These are phyloP conservation scores for Nothophoma quercina DNA, from an alignment of 2,329 filamentous ascomycete species.

Conservation along the genomic window DNA sequence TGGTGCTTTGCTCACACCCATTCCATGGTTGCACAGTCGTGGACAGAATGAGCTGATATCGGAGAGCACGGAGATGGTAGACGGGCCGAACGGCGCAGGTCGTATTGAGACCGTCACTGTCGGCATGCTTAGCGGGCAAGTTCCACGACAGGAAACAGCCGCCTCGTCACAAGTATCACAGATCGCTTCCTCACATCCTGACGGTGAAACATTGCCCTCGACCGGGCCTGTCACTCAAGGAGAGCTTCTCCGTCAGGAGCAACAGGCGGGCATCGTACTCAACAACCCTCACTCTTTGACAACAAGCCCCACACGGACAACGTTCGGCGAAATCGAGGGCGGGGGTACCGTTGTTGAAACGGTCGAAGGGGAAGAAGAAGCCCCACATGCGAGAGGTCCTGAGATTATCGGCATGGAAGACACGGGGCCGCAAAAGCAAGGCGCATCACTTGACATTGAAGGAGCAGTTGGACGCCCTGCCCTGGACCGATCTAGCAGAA, in stretches of 20 bases:
- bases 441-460: conserved; percentile 49
- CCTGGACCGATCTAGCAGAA: conserved; percentile 37
- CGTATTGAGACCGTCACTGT: conserved; percentile 83
- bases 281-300: conserved; percentile 49
- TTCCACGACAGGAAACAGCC: conserved; percentile 21
- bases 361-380: conserved; percentile 61
- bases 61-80: conserved; percentile 80
- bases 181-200: conserved; percentile 44
- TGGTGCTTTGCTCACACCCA: conserved; percentile 89
- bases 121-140: conserved; percentile 57
- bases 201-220: conserved; percentile 47
- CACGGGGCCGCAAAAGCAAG: conserved; percentile 78
- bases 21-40: conserved; percentile 76
- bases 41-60: conserved; percentile 69
- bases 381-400: conserved; percentile 83
- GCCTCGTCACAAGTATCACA: conserved; percentile 26
- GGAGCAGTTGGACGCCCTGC: conserved; percentile 48
- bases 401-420: conserved; percentile 86
- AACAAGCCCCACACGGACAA: conserved; percentile 35
- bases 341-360: conserved; percentile 45
- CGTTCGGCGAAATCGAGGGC: conserved; percentile 35
- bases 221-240: conserved; percentile 69
- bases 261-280: conserved; percentile 80
- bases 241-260: conserved; percentile 84
- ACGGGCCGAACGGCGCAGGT: conserved; percentile 79